Conservation (phyloP, 192 early-diverging fungal genomes). For the Geranomyces michiganensis region DNA sequence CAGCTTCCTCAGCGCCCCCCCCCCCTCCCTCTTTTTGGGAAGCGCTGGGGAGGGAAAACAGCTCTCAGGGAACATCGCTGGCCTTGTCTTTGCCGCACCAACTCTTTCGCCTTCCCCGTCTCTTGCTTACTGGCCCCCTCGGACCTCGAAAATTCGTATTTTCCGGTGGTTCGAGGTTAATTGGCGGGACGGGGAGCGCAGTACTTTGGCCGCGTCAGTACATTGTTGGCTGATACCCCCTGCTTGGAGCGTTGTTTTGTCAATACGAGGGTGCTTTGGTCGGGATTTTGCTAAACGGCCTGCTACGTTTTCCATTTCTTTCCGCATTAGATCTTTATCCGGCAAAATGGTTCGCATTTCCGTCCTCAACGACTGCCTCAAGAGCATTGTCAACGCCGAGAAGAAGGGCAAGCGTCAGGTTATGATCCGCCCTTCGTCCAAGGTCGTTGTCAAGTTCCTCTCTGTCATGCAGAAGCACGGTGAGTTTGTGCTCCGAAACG, state of each 20-base stretch:
- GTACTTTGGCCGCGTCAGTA: no score
- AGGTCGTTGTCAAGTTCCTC: conserved; percentile 98
- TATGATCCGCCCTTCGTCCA: conserved; percentile 93
- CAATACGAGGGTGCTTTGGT: background rate
- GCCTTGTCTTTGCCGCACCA: background rate
- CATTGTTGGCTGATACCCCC: background rate
- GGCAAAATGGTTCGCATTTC: conserved; percentile 93
- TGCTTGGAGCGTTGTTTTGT: background rate
- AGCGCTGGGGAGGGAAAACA: background rate
- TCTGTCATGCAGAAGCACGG: conserved; percentile 99
- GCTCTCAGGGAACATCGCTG: background rate
- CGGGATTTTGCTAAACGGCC: no score
- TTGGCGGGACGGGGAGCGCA: background rate
- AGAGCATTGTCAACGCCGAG: conserved; percentile 99
- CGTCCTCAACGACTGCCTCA: conserved; percentile 91
- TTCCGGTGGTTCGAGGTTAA: background rate
- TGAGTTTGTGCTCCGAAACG: conserved; percentile 45
- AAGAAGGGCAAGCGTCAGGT: conserved; percentile 98
- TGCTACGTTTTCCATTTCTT: no score
- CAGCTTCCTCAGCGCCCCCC: conserved; percentile 1
- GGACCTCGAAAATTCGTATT: background rate
- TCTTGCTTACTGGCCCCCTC: no score
- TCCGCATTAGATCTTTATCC: background rate
- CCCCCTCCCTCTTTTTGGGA: background rate
- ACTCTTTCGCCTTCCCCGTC: no score